These are phyloP conservation scores for Calonectria crousiana DNA, from an alignment of 2,329 filamentous ascomycete genomes.

Conservation along the genomic window DNA sequence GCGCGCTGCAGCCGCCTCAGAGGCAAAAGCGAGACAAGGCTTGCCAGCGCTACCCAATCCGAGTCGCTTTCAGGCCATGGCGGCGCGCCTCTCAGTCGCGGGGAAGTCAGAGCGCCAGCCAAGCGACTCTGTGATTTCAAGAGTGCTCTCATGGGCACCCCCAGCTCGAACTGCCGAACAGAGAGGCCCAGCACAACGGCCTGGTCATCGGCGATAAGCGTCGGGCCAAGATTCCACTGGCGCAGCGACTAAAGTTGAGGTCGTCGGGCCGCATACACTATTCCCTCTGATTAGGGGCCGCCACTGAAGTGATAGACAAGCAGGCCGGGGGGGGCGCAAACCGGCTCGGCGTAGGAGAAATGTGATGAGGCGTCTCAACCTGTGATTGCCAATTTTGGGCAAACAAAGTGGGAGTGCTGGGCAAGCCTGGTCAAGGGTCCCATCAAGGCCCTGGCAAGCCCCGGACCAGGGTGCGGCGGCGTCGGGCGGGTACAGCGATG, in stretches of 20 bases:
- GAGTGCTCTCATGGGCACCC: conserved; percentile 11
- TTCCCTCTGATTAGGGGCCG: conserved; percentile 15
- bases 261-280: conserved; percentile 16
- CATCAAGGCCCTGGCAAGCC: conserved; percentile 14
- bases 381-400: conserved; percentile 38
- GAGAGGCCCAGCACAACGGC: not conserved
- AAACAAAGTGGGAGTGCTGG: conserved; percentile 33
- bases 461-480: conserved; percentile 15
- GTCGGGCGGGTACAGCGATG: conserved; percentile 30
- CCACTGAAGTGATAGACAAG: conserved; percentile 21
- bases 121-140: conserved; percentile 14
- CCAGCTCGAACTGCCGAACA: conserved; percentile 20
- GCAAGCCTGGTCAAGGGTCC: conserved; percentile 13
- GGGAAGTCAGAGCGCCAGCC: conserved; percentile 18
- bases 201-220: conserved; percentile 16
- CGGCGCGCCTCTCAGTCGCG: conserved; percentile 27
- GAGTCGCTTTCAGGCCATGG: conserved; percentile 24
- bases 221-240: not conserved
- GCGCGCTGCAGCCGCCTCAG: conserved; percentile 35
- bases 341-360: conserved; percentile 19
- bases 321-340: conserved; percentile 14
- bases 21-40: conserved; percentile 23
- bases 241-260: not conserved
- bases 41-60: conserved; percentile 20
- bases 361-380: conserved; percentile 33